Base-by-base conservation (phyloP, 1,284 basidiomycete genomes). In the Cutaneotrichosporon daszewskae region DNA sequence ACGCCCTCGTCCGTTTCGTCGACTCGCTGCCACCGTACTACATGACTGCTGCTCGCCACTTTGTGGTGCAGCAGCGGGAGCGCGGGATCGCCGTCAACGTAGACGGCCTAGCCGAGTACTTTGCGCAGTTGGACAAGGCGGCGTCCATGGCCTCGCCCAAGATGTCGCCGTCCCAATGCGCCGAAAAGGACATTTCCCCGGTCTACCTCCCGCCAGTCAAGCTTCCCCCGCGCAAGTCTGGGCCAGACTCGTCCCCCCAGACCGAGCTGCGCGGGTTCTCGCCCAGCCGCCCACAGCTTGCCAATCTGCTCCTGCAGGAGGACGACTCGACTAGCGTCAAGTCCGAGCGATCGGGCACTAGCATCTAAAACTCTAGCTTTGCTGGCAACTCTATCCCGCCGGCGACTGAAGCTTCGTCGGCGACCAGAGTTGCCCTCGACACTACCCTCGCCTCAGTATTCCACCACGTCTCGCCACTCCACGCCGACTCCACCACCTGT, bases 51-150 rank as follows among this genome's bases (percentile, higher is more conserved):
- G 50, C 46, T 2, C 18, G 29, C 9, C 36, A 45, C 33, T 41
- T 40, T 19, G 40, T 49, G 20, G 32, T 19, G 3, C 18, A 23
- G 13, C 45, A 41, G 35, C 33, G 25, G n/a, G 17, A 28, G 11
- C 20, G 17, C 7, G 47, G 39, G 18, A 24, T 31, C 24, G 26
- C 26, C 3, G 34, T 52, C 33, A 52, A 52, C 35, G 34, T 52
- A 18, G 50, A 52, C 34, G 20, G 37, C 12, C 25, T 52, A 18
- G 47, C 33, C 11, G 33, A 33, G 14, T 48, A 48, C 32, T 45
- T 52, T 22, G 22, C 37, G 12, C 39, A 38, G 31, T 43, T 52
- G 16, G 50, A 52, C 32, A 32, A 45, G 35, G 34, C 43, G 22
- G 32, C 44, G 1, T 34, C 38, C 5, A 36, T 35, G n/a, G 24